Evolutionary conservation across 495 filamentous ascomycete genomes (phyloP).

Genomic region (Xanthoparmelia taractica): DNA sequence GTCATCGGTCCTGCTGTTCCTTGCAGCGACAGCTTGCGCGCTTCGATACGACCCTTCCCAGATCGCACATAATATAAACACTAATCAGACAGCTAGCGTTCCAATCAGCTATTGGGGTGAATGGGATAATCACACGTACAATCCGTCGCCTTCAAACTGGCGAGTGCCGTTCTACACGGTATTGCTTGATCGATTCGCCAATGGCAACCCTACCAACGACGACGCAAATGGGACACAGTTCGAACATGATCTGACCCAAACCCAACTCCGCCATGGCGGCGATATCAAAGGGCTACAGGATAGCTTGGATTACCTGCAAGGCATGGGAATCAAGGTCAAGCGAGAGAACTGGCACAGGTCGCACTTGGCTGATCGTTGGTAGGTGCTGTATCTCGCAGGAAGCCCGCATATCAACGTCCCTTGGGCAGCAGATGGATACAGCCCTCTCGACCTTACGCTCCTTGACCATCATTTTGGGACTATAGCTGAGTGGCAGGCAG

Average conservation of each 20-base stretch:
- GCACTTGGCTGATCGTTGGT: conserved; percentile 11
- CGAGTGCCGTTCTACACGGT: conserved; percentile 65
- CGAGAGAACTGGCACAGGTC: no score
- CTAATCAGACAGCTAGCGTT: conserved; percentile 48
- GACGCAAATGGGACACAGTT: conserved; percentile 60
- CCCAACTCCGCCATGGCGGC: conserved; percentile 67
- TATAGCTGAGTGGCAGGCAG: conserved; percentile 54
- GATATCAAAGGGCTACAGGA: conserved; percentile 58
- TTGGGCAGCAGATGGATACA: conserved; percentile 61
- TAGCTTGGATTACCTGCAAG: conserved; percentile 65
- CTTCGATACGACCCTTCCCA: conserved; percentile 51
- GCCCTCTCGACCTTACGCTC: conserved; percentile 61
- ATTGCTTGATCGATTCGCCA: conserved; percentile 63
- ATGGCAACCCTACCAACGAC: conserved; percentile 66
- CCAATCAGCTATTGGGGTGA: conserved; percentile 56
- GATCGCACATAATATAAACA: conserved; percentile 54
- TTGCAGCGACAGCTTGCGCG: conserved; percentile 20
- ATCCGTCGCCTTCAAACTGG: conserved; percentile 58
- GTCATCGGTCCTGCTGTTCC: neutral
- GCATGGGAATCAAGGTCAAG: conserved; percentile 62
- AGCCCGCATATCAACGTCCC: conserved; percentile 63
- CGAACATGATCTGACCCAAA: conserved; percentile 61
- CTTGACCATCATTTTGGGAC: conserved; percentile 63
- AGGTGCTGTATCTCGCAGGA: conserved; percentile 64
- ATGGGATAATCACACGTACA: conserved; percentile 50